These are phyloP conservation scores for Dactylellina haptotyla DNA, from an alignment of 2,329 filamentous ascomycete genomes.

Conservation along the genomic window DNA sequence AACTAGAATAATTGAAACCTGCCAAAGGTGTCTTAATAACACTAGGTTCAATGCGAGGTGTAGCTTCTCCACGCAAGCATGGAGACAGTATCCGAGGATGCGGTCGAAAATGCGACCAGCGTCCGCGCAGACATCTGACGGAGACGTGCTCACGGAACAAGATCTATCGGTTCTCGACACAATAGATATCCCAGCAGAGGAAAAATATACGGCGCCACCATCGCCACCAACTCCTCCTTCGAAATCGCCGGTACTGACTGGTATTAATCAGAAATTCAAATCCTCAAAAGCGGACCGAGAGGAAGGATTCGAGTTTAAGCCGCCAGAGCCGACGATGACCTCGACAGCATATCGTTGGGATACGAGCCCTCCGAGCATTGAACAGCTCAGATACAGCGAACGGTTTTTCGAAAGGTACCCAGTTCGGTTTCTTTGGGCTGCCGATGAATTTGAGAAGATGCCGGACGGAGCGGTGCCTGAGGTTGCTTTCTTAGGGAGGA, in stretches of 20 bases:
- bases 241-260: not conserved
- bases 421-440: constrained; percentile 70
- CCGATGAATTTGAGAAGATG: constrained; percentile 70
- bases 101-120: constrained; percentile 37
- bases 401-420: constrained; percentile 65
- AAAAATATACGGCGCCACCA: not conserved
- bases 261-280: constrained; percentile 39
- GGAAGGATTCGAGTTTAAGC: constrained; percentile 39
- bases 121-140: not conserved
- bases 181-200: not conserved
- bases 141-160: not conserved
- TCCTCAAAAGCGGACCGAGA: constrained; percentile 37
- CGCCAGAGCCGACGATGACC: constrained; percentile 47
- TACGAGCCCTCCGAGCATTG: constrained; percentile 63
- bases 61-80: constrained; percentile 42
- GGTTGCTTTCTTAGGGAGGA: constrained; percentile 73
- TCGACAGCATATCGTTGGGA: constrained; percentile 65
- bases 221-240: not conserved
- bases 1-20: constrained; percentile 10
- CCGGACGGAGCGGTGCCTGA: constrained; percentile 63
- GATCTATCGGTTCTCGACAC: not conserved
- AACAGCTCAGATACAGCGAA: constrained; percentile 64
- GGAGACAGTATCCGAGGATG: constrained; percentile 24
- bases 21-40: constrained; percentile 22
- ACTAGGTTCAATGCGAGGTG: constrained; percentile 5